These are phyloP conservation scores for Eimeria necatrix DNA, from an alignment of 169 alveolate genomes.

Conservation along the genomic window DNA sequence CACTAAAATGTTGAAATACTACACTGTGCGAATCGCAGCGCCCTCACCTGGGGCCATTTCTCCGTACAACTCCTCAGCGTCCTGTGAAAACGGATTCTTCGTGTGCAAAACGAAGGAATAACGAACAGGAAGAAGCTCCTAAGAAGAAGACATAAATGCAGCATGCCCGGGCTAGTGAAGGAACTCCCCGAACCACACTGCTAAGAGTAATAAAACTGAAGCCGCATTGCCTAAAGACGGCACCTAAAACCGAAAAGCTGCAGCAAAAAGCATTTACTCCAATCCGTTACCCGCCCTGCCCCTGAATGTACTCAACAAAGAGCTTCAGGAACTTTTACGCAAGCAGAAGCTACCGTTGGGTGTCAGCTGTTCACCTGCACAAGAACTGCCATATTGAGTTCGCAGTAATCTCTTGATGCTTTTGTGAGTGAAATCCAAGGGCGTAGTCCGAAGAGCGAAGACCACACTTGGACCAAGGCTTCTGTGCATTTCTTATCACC, in stretches of 20 bases:
- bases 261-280: no score
- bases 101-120: conserved; percentile 96
- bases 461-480: conserved; percentile 82
- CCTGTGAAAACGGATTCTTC: conserved; percentile 90
- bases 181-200: no score
- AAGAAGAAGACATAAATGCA: conserved; percentile 2
- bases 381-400: conserved; percentile 85
- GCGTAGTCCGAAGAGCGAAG: conserved; percentile 82
- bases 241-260: no score
- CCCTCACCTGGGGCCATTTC: conserved; percentile 92
- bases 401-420: conserved; percentile 84
- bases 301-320: no score
- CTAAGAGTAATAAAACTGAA: background rate
- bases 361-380: conserved; percentile 74
- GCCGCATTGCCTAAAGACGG: background rate
- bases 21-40: background rate
- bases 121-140: conserved; percentile 93
- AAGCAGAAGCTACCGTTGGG: background rate
- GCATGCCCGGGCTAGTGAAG: no score
- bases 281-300: no score
- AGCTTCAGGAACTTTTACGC: background rate
- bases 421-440: conserved; percentile 84
- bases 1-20: background rate
- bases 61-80: conserved; percentile 90
- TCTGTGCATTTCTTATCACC: conserved; percentile 78